These are phyloP conservation scores for Pestalotiopsis fici DNA, from an alignment of 2,329 filamentous ascomycete genomes.

Conservation along the genomic window DNA sequence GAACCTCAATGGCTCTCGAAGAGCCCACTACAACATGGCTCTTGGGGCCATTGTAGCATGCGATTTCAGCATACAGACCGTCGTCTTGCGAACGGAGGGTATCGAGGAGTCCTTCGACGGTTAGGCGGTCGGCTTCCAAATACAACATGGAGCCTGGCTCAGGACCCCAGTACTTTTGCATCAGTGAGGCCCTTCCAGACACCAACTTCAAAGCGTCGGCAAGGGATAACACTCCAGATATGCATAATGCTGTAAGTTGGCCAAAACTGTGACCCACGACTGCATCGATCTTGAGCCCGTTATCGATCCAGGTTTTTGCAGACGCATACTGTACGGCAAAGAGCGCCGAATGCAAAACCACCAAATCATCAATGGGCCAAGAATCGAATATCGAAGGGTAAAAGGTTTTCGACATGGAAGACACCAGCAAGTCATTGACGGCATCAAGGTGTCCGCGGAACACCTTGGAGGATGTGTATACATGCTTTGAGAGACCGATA, in stretches of 20 bases:
- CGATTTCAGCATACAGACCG: conserved; percentile 11
- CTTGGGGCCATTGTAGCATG: conserved; percentile 16
- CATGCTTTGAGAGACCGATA: not conserved
- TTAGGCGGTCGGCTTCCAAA: not conserved
- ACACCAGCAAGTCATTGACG: not conserved
- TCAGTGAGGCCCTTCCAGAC: not conserved
- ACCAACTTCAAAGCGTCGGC: conserved; percentile 6
- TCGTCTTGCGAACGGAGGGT: no score
- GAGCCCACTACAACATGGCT: conserved; percentile 17
- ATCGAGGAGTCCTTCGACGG: not conserved
- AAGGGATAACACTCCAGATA: not conserved
- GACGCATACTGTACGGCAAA: conserved; percentile 39
- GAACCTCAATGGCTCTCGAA: conserved; percentile 9
- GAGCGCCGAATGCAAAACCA: conserved; percentile 36
- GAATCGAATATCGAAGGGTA: conserved; percentile 28
- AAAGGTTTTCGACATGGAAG: conserved; percentile 14
- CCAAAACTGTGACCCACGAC: conserved; percentile 43
- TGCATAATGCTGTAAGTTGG: conserved; percentile 33
- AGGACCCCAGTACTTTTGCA: conserved; percentile 8
- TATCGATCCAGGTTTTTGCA: conserved; percentile 35
- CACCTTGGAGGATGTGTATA: not conserved
- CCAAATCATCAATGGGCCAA: conserved; percentile 19
- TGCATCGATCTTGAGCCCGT: conserved; percentile 25
- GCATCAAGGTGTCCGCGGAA: conserved; percentile 1
- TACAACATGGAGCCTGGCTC: conserved; percentile 9